Evolutionary conservation across 2,329 filamentous ascomycete genomes (phyloP).

Genomic region (Pseudofabraea citricarpa): DNA sequence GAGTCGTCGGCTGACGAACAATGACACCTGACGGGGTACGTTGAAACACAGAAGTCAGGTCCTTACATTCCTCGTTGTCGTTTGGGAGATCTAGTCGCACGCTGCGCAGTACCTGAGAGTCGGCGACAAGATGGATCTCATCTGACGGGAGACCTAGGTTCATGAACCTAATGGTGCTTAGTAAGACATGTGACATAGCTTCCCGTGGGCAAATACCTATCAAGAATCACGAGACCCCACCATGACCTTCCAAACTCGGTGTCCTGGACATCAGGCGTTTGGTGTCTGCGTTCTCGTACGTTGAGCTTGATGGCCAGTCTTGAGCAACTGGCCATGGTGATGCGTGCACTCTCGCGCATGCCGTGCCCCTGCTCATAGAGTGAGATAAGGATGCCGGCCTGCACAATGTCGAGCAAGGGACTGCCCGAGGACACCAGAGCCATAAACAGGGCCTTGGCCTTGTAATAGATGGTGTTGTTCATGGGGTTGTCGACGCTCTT

Average conservation of each 20-base stretch:
- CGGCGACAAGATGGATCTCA: constrained; percentile 14
- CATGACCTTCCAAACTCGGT: constrained; percentile 16
- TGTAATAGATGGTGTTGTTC: constrained; percentile 12
- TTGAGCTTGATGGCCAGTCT: constrained; percentile 15
- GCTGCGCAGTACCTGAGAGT: constrained; percentile 7
- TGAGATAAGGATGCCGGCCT: constrained; percentile 14
- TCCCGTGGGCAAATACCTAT: constrained; percentile 8
- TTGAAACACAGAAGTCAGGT: not conserved
- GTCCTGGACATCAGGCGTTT: constrained; percentile 10
- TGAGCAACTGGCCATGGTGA: constrained; percentile 12
- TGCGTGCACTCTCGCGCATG: constrained; percentile 13
- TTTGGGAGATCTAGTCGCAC: constrained; percentile 14
- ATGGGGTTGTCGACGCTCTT: constrained; percentile 6
- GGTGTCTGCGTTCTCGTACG: constrained; percentile 1
- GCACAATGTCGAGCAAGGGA: constrained; percentile 13
- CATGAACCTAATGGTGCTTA: constrained; percentile 11
- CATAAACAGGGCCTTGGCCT: constrained; percentile 12
- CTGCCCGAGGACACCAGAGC: constrained; percentile 12
- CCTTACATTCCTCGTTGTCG: constrained; percentile 10
- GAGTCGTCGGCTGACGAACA: constrained; percentile 13
- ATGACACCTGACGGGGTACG: constrained; percentile 12
- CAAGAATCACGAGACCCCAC: constrained; percentile 17
- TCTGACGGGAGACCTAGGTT: constrained; percentile 14
- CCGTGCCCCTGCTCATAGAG: constrained; percentile 18
- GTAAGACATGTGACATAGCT: not conserved